These are phyloP conservation scores for Cladophialophora immunda DNA, from an alignment of 2,329 filamentous ascomycete genomes.

Conservation along the genomic window DNA sequence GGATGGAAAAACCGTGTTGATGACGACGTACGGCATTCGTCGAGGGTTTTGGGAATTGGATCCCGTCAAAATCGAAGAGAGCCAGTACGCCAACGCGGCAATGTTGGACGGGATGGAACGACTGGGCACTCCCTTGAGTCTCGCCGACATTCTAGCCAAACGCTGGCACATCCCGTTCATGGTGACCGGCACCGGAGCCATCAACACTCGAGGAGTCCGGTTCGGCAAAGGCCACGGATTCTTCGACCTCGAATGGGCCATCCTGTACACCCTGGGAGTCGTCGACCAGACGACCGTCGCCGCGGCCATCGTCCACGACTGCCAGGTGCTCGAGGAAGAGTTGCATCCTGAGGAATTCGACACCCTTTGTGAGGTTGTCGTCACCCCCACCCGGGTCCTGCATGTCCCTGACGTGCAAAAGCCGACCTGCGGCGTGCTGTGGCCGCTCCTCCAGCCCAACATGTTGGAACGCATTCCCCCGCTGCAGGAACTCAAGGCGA, in stretches of 20 bases:
- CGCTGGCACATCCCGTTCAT: constrained; percentile 47
- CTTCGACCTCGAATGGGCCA: constrained; percentile 56
- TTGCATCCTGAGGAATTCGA: constrained; percentile 49
- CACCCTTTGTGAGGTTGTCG: constrained; percentile 53
- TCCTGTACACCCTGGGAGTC: constrained; percentile 48
- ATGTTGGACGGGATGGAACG: constrained; percentile 56
- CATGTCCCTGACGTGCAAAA: constrained; percentile 44
- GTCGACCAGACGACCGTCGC: constrained; percentile 43
- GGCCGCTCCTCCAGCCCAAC: constrained; percentile 47
- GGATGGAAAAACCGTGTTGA: constrained; percentile 53
- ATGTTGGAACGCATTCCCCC: constrained; percentile 50
- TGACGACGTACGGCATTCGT: constrained; percentile 53
- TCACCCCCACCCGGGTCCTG: constrained; percentile 48
- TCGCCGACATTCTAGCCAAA: constrained; percentile 47
- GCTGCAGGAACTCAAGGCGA: constrained; percentile 18
- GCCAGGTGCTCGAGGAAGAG: constrained; percentile 52
- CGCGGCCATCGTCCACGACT: constrained; percentile 52
- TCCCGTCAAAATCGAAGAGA: constrained; percentile 44
- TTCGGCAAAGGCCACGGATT: constrained; percentile 53
- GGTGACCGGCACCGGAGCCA: constrained; percentile 51
- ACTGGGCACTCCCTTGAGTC: constrained; percentile 45
- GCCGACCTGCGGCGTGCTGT: constrained; percentile 49
- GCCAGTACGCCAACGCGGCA: constrained; percentile 36
- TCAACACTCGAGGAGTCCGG: constrained; percentile 49
- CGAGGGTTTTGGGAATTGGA: constrained; percentile 55